A percentile compares a stretch with the other conserved stretches of the same genome.
Conservation (phyloP, 306 rosid genomes). For the Alnus rubra region DNA sequence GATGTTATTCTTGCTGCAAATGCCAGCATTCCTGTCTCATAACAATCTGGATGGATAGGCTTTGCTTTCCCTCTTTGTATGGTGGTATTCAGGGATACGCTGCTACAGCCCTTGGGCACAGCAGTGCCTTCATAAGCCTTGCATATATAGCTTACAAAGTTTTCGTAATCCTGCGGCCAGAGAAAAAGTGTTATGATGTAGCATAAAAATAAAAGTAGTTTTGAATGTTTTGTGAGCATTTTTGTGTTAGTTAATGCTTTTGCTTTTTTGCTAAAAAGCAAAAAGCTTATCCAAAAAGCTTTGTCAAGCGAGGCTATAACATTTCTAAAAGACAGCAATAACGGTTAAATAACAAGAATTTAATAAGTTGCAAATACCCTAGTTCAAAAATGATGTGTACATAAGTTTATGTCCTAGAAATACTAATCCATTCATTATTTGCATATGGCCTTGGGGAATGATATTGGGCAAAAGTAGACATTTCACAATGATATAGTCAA, state of each 20-base stretch:
- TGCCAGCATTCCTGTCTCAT: slow-evolving; percentile 22
- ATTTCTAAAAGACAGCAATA: slow-evolving; percentile 4
- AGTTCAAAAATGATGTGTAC: background rate
- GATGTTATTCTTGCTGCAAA: slow-evolving; percentile 39
- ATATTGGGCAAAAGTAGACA: background rate
- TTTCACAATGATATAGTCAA: background rate
- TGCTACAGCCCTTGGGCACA: slow-evolving; percentile 43
- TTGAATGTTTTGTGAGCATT: too few species aligned
- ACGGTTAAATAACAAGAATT: background rate
- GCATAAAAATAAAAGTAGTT: too few species aligned
- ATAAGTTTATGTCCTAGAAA: background rate
- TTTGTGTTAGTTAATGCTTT: too few species aligned
- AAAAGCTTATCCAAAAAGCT: too few species aligned
- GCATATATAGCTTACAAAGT: slow-evolving; percentile 69
- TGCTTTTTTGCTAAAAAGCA: too few species aligned
- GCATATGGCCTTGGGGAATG: background rate
- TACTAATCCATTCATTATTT: background rate
- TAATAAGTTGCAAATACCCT: background rate
- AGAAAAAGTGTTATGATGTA: background rate
- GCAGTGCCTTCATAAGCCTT: slow-evolving; percentile 63
- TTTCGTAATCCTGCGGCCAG: slow-evolving; percentile 68
- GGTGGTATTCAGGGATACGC: slow-evolving; percentile 35
- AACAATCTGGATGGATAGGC: slow-evolving; percentile 30
- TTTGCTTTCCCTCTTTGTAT: slow-evolving; percentile 25
- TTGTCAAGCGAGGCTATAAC: background rate